Conservation (phyloP, 2,329 filamentous ascomycete genomes). For the Aspergillus fijiensis region DNA sequence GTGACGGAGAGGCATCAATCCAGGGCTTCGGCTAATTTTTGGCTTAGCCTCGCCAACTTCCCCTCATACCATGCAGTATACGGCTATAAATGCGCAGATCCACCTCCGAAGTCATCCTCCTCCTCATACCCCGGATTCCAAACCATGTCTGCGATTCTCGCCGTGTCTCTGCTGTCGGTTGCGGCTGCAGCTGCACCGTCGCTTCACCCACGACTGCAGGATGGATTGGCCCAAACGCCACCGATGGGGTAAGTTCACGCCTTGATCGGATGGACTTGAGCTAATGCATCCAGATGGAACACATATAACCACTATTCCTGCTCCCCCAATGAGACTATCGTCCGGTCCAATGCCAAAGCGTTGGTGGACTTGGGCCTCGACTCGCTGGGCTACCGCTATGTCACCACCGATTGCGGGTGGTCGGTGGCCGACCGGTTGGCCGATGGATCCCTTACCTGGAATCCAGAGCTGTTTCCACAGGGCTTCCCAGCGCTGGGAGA, state of each 20-base stretch:
- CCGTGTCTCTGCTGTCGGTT: background rate
- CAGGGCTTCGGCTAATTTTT: too few species aligned
- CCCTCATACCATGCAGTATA: too few species aligned
- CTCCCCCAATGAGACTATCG: constrained; percentile 49
- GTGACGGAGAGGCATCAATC: too few species aligned
- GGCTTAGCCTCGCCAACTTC: too few species aligned
- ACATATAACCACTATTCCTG: constrained; percentile 60
- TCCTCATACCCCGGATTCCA: background rate
- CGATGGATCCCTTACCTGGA: constrained; percentile 45
- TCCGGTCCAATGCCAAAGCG: constrained; percentile 54
- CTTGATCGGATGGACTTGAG: background rate
- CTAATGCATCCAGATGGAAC: constrained; percentile 50
- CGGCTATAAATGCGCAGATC: background rate
- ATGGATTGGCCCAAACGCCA: constrained; percentile 30
- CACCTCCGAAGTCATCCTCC: too few species aligned
- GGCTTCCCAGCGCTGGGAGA: constrained; percentile 44
- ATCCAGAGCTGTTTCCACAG: constrained; percentile 42
- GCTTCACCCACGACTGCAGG: constrained; percentile 15
- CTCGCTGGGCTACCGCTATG: constrained; percentile 55
- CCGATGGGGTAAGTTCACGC: constrained; percentile 29
- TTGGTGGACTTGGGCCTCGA: constrained; percentile 54
- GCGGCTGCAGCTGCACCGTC: background rate
- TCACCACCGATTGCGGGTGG: constrained; percentile 63
- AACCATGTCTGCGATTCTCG: background rate
- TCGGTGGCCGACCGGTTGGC: constrained; percentile 36